Percentiles rank a stretch among this genome's conserved stretches.
These are phyloP conservation scores for Diaporthe capsici DNA, from an alignment of 2,329 filamentous ascomycete species.

Conservation along the genomic window DNA sequence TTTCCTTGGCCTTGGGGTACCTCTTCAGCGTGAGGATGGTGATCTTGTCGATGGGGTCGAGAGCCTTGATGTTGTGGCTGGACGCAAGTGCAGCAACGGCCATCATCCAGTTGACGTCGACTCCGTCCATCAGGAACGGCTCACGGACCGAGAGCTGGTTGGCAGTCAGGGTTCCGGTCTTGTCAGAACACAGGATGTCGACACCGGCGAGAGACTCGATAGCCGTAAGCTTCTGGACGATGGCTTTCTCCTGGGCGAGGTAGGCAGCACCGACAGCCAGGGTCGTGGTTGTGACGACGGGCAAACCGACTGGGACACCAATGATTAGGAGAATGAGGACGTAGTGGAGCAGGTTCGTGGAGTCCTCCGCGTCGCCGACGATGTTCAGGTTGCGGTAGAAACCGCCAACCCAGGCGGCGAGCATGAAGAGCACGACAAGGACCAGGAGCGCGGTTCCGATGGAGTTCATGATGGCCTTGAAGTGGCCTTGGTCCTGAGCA, in stretches of 20 bases:
- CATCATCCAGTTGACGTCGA: conserved; percentile 90
- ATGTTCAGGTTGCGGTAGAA: conserved; percentile 81
- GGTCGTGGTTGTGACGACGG: conserved; percentile 83
- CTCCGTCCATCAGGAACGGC: conserved; percentile 81
- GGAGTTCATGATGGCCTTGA: conserved; percentile 88
- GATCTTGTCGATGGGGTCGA: conserved; percentile 85
- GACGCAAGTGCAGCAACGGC: conserved; percentile 82
- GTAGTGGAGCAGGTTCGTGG: conserved; percentile 77
- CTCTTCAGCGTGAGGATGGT: conserved; percentile 82
- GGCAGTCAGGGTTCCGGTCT: conserved; percentile 83
- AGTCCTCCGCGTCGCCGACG: conserved; percentile 68
- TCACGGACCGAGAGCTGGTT: conserved; percentile 84
- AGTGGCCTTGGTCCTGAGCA: conserved; percentile 80
- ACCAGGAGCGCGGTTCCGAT: conserved; percentile 82
- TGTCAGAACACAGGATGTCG: conserved; percentile 85
- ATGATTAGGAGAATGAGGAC: conserved; percentile 81
- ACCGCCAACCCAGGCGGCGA: conserved; percentile 82
- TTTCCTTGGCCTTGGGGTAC: conserved; percentile 83
- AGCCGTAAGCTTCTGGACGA: conserved; percentile 84
- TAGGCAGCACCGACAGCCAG: conserved; percentile 84
- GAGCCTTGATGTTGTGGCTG: conserved; percentile 83
- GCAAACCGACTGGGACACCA: conserved; percentile 84
- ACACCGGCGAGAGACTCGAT: conserved; percentile 84
- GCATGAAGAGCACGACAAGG: conserved; percentile 83
- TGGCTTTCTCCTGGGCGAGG: conserved; percentile 82